A percentile compares a stretch with the other conserved stretches of the same genome.
phyloP scores from a whole-genome alignment of 1,139 yeast species.

The Sporopachydermia cereana region DNA sequence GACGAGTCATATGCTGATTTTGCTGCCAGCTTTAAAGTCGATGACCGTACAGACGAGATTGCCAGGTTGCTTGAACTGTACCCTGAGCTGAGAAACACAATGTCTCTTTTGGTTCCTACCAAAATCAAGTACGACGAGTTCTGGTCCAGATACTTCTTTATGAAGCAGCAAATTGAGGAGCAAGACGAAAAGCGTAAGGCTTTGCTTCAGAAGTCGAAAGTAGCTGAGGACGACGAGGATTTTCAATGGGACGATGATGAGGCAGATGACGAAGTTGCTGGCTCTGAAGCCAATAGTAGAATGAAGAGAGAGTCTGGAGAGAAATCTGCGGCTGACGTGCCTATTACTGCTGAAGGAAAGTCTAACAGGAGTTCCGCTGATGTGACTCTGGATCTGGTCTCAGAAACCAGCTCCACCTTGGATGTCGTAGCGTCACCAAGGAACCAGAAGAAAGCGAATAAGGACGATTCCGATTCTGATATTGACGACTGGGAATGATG shows the following conservation, averaged over 20 bases:
- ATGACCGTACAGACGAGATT: constrained; percentile 41
- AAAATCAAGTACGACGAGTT: constrained; percentile 47
- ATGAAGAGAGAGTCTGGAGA: constrained; percentile 10
- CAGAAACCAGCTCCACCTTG: constrained; percentile 7
- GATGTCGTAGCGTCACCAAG: constrained; percentile 6
- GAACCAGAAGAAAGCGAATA: neutral
- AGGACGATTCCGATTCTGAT: neutral
- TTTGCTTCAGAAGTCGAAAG: constrained; percentile 34
- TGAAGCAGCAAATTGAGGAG: constrained; percentile 41
- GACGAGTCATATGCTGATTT: constrained; percentile 27
- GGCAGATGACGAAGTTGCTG: constrained; percentile 23
- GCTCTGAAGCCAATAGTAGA: constrained; percentile 13
- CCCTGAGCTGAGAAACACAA: constrained; percentile 43
- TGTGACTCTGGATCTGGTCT: constrained; percentile 6
- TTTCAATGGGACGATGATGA: constrained; percentile 44
- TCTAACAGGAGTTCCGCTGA: constrained; percentile 4
- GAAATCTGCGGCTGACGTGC: too few relatives aligned
- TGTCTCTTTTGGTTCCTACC: constrained; percentile 59
- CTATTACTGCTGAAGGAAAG: neutral
- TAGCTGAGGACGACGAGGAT: constrained; percentile 29
- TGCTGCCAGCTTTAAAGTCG: constrained; percentile 30
- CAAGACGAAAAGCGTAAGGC: constrained; percentile 60
- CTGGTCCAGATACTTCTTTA: constrained; percentile 65
- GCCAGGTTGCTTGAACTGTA: constrained; percentile 36
- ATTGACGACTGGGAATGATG: constrained; percentile 4